Evolutionary conservation across 495 filamentous ascomycete species (phyloP).

Genomic region (Emericellopsis terricola): DNA sequence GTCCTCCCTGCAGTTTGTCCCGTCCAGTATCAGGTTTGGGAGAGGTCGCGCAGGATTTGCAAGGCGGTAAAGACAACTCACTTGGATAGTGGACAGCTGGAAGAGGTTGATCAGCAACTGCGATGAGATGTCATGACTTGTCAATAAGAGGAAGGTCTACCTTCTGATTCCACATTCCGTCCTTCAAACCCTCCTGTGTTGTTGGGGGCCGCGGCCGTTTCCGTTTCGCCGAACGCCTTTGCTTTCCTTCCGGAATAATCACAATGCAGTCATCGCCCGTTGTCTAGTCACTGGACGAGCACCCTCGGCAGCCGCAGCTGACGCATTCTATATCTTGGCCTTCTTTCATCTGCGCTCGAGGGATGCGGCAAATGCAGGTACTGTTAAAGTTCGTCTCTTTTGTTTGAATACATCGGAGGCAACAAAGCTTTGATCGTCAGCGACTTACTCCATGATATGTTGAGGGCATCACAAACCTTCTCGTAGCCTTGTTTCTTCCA

Average conservation of each 20-base stretch:
- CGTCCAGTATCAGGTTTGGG: slow-evolving; percentile 56
- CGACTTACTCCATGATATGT: not conserved
- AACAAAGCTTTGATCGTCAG: slow-evolving; percentile 48
- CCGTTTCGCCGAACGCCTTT: not conserved
- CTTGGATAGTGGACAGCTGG: too few species aligned
- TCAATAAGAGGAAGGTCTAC: not conserved
- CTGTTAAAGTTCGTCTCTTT: slow-evolving; percentile 98
- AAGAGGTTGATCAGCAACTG: too few species aligned
- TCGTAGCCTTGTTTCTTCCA: slow-evolving; percentile 99
- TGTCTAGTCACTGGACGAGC: slow-evolving; percentile 64
- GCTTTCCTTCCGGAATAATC: not conserved
- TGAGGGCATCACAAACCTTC: slow-evolving; percentile 41
- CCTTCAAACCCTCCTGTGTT: too few species aligned
- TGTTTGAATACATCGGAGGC: slow-evolving; percentile 89
- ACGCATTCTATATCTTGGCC: slow-evolving; percentile 84
- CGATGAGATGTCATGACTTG: too few species aligned
- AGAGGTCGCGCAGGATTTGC: slow-evolving; percentile 32
- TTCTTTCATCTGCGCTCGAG: slow-evolving; percentile 79
- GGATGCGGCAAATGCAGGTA: slow-evolving; percentile 94
- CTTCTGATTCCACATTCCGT: not conserved
- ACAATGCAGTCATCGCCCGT: slow-evolving; percentile 1
- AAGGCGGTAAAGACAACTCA: slow-evolving; percentile 9
- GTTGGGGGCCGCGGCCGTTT: too few species aligned
- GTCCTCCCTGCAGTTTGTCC: slow-evolving; percentile 70
- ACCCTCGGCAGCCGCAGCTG: slow-evolving; percentile 89